Conservation (phyloP, 305 asterid species). For the Fraxinus albicans region DNA sequence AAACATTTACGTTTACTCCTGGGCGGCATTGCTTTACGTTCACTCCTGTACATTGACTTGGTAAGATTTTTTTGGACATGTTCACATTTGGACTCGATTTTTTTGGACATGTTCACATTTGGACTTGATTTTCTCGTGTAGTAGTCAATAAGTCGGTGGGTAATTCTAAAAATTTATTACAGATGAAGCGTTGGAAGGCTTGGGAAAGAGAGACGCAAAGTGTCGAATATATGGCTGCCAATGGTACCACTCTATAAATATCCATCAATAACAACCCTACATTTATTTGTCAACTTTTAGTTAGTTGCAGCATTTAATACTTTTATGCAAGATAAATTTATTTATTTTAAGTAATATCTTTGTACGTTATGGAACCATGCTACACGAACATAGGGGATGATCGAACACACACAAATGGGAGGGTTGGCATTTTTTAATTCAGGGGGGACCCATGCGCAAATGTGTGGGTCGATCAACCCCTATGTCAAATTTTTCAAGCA, state of each 20-base stretch:
- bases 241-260: constrained; percentile 40
- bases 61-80: background rate
- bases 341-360: no score
- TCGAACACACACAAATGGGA: no score
- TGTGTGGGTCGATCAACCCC: no score
- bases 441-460: no score
- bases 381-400: no score
- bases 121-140: background rate
- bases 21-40: no score
- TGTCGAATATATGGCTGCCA: constrained; percentile 60
- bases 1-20: no score
- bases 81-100: background rate
- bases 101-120: background rate
- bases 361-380: no score
- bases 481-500: no score
- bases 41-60: background rate
- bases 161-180: background rate
- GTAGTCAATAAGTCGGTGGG: background rate
- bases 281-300: background rate
- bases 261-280: no score
- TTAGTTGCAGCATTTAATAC: background rate
- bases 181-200: constrained; percentile 71
- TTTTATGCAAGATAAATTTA: background rate
- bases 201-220: constrained; percentile 79
- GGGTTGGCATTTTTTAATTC: no score